These are phyloP conservation scores for Boletus edulis DNA, from an alignment of 768 basidiomycete species.

Conservation along the genomic window DNA sequence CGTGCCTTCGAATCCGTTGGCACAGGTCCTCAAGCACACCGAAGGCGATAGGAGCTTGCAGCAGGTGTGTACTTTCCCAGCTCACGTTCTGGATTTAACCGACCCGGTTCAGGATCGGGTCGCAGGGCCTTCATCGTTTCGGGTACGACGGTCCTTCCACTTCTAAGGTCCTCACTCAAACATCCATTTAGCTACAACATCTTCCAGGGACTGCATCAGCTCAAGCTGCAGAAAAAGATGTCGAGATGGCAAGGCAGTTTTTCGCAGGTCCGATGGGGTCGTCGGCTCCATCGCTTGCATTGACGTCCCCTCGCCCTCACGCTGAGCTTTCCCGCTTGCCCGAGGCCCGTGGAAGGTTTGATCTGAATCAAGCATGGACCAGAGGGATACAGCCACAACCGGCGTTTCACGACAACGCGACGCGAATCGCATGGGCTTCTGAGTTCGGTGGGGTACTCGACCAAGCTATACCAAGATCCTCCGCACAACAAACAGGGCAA, in stretches of 20 bases:
- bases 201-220: conserved; percentile 57
- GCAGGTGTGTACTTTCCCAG: conserved; percentile 48
- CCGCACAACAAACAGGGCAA: conserved; percentile 32
- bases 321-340: conserved; percentile 28
- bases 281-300: conserved; percentile 33
- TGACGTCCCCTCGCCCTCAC: conserved; percentile 32
- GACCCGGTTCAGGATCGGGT: conserved; percentile 58
- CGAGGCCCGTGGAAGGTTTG: conserved; percentile 30
- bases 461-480: conserved; percentile 20
- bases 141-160: conserved; percentile 40
- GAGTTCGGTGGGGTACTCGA: conserved; percentile 47
- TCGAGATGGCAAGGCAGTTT: conserved; percentile 76
- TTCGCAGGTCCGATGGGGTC: conserved; percentile 50
- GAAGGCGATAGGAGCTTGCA: conserved; percentile 88
- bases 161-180: neutral
- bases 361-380: conserved; percentile 53
- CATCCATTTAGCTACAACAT: conserved; percentile 59
- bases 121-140: conserved; percentile 68
- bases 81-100: neutral
- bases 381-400: conserved; percentile 44
- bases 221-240: conserved; percentile 60
- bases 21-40: conserved; percentile 86
- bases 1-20: conserved; percentile 77
- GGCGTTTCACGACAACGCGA: conserved; percentile 33
- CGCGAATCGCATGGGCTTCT: conserved; percentile 48